Conservation (phyloP, 345 rosid species). For the Linum usitatissimum region DNA sequence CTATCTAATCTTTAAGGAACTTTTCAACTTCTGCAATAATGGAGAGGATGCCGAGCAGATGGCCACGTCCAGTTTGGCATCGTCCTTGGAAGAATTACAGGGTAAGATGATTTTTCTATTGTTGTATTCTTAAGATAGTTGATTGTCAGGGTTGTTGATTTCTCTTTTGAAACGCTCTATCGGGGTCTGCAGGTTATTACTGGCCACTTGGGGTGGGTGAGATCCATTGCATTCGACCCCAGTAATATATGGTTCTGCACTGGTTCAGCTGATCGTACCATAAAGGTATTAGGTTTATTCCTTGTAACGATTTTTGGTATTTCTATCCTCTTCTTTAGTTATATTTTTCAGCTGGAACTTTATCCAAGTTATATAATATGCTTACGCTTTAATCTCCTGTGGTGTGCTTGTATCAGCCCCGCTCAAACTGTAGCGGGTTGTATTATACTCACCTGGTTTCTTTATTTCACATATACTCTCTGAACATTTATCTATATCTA, state of each 20-base stretch:
- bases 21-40: conserved; percentile 71
- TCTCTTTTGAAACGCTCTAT: background rate
- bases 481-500: background rate
- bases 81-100: conserved; percentile 98
- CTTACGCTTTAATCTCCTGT: background rate
- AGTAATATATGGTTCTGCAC: conserved; percentile 97
- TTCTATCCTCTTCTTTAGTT: too few relatives aligned
- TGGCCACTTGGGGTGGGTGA: conserved; percentile 98
- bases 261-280: conserved; percentile 98
- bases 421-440: background rate
- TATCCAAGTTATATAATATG: background rate
- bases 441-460: background rate
- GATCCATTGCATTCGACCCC: conserved; percentile 93
- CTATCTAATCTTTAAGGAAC: conserved; percentile 35
- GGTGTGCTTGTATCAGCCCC: background rate
- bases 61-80: conserved; percentile 99
- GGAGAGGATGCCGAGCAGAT: conserved; percentile 95
- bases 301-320: background rate
- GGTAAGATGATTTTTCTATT: conserved; percentile 30
- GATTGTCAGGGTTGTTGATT: background rate
- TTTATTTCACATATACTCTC: too few relatives aligned
- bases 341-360: too few relatives aligned
- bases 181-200: conserved; percentile 45
- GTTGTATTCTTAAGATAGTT: background rate
- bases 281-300: conserved; percentile 46